Evolutionary conservation across 208 protist species (phyloP).

Genomic region (Wallacemonas collosoma): DNA sequence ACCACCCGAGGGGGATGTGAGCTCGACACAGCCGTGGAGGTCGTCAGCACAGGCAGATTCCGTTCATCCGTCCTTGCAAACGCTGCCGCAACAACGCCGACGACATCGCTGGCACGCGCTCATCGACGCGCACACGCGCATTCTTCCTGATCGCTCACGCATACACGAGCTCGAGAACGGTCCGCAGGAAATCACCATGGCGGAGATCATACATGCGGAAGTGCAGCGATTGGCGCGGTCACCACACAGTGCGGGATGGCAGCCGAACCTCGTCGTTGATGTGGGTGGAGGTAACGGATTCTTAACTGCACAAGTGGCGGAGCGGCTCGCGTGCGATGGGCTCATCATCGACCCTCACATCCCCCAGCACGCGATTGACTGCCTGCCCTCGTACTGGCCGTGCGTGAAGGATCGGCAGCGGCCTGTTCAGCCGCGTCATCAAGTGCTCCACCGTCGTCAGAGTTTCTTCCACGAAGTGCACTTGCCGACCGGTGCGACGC

Average conservation of each 20-base stretch:
- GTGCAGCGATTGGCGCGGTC: neutral
- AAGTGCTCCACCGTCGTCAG: conserved; percentile 19
- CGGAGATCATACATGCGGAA: conserved; percentile 43
- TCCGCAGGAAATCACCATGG: conserved; percentile 81
- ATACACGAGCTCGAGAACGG: conserved; percentile 86
- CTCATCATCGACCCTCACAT: conserved; percentile 49
- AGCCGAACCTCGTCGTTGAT: conserved; percentile 33
- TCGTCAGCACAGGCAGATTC: too few species aligned
- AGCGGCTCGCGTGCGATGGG: conserved; percentile 32
- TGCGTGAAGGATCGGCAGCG: conserved; percentile 22
- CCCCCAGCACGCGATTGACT: conserved; percentile 47
- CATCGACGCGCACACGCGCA: conserved; percentile 69
- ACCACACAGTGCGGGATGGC: neutral
- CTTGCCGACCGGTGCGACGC: conserved; percentile 8
- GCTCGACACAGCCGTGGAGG: too few species aligned
- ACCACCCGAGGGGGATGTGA: neutral
- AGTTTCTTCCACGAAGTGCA: conserved; percentile 27
- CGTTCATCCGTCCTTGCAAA: too few species aligned
- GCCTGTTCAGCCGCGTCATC: conserved; percentile 16
- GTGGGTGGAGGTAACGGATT: conserved; percentile 57
- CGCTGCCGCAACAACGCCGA: too few species aligned
- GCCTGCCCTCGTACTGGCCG: conserved; percentile 23
- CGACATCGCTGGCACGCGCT: conserved; percentile 31
- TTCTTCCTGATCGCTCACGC: conserved; percentile 72
- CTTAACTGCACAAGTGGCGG: conserved; percentile 38